phyloP scores from a whole-genome alignment of 306 rosid species.

The Elaeagnus macrophylla region DNA sequence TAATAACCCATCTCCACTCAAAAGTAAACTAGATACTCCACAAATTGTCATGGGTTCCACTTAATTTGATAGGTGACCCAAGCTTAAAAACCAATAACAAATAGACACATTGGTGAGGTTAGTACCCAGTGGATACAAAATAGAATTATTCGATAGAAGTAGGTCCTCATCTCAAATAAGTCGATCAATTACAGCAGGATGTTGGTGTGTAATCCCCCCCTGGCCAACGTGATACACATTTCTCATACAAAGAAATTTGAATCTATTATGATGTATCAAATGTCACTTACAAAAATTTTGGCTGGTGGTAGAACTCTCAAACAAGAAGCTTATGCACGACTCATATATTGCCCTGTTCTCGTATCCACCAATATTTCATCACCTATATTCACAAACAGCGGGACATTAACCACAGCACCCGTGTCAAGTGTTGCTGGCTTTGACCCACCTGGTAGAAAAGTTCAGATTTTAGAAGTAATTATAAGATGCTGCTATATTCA shows the following conservation, averaged over 20 bases:
- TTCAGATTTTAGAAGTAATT: neutral
- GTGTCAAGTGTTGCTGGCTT: constrained; percentile 95
- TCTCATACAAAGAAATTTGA: constrained; percentile 6
- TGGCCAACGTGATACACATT: constrained; percentile 11
- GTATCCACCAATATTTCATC: constrained; percentile 77
- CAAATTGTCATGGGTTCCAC: too few species aligned
- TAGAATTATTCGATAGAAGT: neutral
- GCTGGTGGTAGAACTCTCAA: constrained; percentile 19
- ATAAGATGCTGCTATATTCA: neutral
- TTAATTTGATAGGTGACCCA: too few species aligned
- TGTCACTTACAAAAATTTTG: constrained; percentile 2
- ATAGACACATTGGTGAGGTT: too few species aligned
- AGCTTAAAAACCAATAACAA: too few species aligned
- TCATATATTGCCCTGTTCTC: constrained; percentile 85
- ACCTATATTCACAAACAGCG: constrained; percentile 66
- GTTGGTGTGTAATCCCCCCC: constrained; percentile 15
- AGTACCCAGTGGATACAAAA: too few species aligned
- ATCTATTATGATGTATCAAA: constrained; percentile 11
- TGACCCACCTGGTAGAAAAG: constrained; percentile 64
- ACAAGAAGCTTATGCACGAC: constrained; percentile 54
- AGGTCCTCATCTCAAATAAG: neutral
- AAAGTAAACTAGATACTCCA: too few species aligned
- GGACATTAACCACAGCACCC: constrained; percentile 73
- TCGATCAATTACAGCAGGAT: neutral
- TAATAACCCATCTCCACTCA: too few species aligned